Percentiles rank a stretch among this genome's conserved stretches.
Evolutionary conservation across 805 yeast species (phyloP).

Genomic region (Starmera quercuum): DNA sequence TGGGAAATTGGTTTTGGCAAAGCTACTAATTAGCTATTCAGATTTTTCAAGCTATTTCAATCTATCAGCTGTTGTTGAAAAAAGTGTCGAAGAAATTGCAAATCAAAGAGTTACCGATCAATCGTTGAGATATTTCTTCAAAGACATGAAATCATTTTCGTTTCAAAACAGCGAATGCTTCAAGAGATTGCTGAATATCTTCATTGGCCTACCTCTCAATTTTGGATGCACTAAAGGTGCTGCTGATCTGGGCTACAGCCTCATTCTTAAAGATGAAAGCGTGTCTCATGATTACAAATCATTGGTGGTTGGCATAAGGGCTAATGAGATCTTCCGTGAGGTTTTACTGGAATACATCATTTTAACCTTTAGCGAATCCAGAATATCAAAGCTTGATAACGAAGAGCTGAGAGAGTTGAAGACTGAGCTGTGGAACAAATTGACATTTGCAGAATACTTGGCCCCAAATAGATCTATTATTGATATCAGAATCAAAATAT

Average conservation of each 20-base stretch:
- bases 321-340: slow-evolving; percentile 22
- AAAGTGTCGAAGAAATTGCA: slow-evolving; percentile 12
- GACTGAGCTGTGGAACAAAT: slow-evolving; percentile 17
- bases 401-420: slow-evolving; percentile 17
- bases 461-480: slow-evolving; percentile 19
- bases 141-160: slow-evolving; percentile 12
- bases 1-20: slow-evolving; percentile 15
- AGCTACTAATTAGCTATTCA: slow-evolving; percentile 14
- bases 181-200: slow-evolving; percentile 18
- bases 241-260: slow-evolving; percentile 16
- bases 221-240: slow-evolving; percentile 15
- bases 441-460: slow-evolving; percentile 16
- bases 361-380: slow-evolving; percentile 15
- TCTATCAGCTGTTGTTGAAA: slow-evolving; percentile 8
- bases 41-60: slow-evolving; percentile 10
- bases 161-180: slow-evolving; percentile 13
- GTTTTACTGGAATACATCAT: slow-evolving; percentile 17
- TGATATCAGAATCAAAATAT: slow-evolving; percentile 19
- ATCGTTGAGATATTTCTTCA: slow-evolving; percentile 16
- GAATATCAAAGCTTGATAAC: slow-evolving; percentile 7
- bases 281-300: slow-evolving; percentile 16
- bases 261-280: slow-evolving; percentile 17
- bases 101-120: slow-evolving; percentile 15
- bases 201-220: slow-evolving; percentile 11
- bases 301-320: slow-evolving; percentile 17